Evolutionary conservation across 306 rosid species (phyloP), one percentile per base, ranked within the genome.

Genomic region (Prunus padus): DNA sequence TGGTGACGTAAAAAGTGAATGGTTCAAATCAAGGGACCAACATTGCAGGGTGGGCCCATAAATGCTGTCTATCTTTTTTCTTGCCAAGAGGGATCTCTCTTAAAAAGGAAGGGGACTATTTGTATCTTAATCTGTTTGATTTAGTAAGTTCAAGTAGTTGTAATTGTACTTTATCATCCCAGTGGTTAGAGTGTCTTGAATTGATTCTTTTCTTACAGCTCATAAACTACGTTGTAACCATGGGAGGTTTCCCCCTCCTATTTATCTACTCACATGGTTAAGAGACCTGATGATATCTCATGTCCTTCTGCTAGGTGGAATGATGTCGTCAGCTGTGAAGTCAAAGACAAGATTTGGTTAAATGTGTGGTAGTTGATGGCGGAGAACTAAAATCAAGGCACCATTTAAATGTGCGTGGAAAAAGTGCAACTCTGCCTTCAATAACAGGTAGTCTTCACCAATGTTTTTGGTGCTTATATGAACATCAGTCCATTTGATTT

Each of bases 341-440:
- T 90, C 96, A 22, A 95, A 92, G 93, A 86, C 88, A 63, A 22
- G 95, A 90, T 67, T 2, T 83, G 81, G 98, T 95, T 40, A 95
- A 85, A 76, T 95, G 98, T 84, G 82, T 82, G 54, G 96, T 92
- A 62, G 84, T 92, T 76, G 98, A 95, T 80, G 97, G 98, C 0
- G 98, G 98, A 54, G 98, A 95, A 75, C 81, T 95, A 65, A 90
- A 95, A 86, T 95, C 98, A 40, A 90, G 98, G 84, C 97, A 96
- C 49, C 98, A 95, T 80, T 84, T 95, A 62, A 95, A 95, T 86
- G 98, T 95, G 45, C 97, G 96, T 8, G 98, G 98, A 61, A 95
- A 92, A 82, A 95, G 98, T 89, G 98, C 98, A 10, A 90, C 86
- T 28, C 90, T 95, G 70, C 98, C 98, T 90, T 95, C 97, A 45